Base-by-base conservation (phyloP, 1,139 yeast genomes). In the Saccharomycopsis hybrid region DNA sequence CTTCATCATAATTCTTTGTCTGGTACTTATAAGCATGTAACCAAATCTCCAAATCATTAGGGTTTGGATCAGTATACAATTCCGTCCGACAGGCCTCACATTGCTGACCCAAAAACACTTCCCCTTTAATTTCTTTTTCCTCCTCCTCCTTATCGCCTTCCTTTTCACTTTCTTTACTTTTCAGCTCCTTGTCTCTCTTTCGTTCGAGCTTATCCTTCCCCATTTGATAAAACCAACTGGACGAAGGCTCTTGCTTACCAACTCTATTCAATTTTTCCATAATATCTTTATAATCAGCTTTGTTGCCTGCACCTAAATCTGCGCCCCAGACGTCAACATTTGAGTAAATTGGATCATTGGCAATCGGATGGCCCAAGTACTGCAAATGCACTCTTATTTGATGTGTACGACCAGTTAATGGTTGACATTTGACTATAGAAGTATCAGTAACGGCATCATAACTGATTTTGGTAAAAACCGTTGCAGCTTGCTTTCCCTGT, bases 21-120 rank as follows among this genome's bases (percentile, higher is more conserved):
- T 77, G 79, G 58, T 89, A 90, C 54, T 77, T 77, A 60, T 78
- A 82, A 0, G 98, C 97, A 68, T 92, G 98, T 35, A 92, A 69
- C 94, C 95, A 92, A 39, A 92, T 67, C 50, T 84, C 88, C 55
- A 92, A 68, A 58, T 90, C 97, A 58, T 84, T 83, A 1, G 85
- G 81, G 2, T 94, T 87, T 0, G 98, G 97, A 57, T 90, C 97
- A 0, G 90, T 75, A 61, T 87, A 90, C 13, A 88, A 65, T 24
- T 81, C 86, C n/a, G 83, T 70, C 1, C 76, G 80, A 62, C 97
- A 89, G 1, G 70, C 74, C 0, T 72, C 72, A 63, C 98, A 92
- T 31, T 62, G 60, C 45, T 77, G 73, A 2, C 78, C 80, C 1
- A 76, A 69, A 38, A 82, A 65, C 31, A 72, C 68, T 63, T 85